A percentile compares a stretch with the other conserved stretches of the same genome.
Conservation (phyloP, 1,284 basidiomycete species). For the Ustilago curta region DNA sequence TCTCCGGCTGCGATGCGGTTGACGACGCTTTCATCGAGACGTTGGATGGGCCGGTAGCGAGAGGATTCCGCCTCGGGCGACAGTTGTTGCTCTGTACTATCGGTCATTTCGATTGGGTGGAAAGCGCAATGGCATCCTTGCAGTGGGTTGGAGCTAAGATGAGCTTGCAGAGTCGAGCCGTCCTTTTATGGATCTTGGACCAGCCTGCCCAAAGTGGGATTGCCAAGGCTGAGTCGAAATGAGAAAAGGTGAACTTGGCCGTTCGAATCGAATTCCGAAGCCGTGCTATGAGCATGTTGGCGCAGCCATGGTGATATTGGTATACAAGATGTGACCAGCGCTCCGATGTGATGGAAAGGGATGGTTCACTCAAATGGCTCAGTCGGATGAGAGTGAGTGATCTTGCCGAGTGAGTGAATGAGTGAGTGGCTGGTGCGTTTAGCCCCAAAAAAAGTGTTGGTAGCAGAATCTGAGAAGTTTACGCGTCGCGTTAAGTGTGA, state of each 20-base stretch:
- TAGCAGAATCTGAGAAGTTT: slow-evolving; percentile 2
- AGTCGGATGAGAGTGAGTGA: slow-evolving; percentile 2
- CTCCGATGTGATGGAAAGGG: not conserved
- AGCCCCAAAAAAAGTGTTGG: slow-evolving; percentile 25
- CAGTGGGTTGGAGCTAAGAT: not conserved
- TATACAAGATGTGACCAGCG: not conserved
- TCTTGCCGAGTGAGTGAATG: not conserved
- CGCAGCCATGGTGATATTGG: slow-evolving; percentile 3
- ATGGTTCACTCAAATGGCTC: not conserved
- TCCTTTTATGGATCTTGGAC: not conserved
- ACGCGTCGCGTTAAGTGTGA: slow-evolving; percentile 45
- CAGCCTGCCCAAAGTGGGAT: not conserved
- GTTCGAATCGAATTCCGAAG: not conserved
- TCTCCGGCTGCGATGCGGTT: slow-evolving; percentile 77
- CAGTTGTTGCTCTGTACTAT: slow-evolving; percentile 23
- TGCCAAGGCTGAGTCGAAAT: slow-evolving; percentile 13
- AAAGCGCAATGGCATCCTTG: too few relatives aligned
- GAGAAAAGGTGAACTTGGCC: not conserved
- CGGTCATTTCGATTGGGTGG: slow-evolving; percentile 9
- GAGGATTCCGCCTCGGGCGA: slow-evolving; percentile 35
- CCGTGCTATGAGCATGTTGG: slow-evolving; percentile 5
- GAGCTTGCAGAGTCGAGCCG: not conserved
- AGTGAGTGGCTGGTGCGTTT: slow-evolving; percentile 5
- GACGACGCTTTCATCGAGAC: slow-evolving; percentile 73
- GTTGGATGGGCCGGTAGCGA: slow-evolving; percentile 40